Evolutionary conservation across 192 early-diverging fungal genomes (phyloP), one percentile per base, ranked within the genome.

Genomic region (Backusella westeae): DNA sequence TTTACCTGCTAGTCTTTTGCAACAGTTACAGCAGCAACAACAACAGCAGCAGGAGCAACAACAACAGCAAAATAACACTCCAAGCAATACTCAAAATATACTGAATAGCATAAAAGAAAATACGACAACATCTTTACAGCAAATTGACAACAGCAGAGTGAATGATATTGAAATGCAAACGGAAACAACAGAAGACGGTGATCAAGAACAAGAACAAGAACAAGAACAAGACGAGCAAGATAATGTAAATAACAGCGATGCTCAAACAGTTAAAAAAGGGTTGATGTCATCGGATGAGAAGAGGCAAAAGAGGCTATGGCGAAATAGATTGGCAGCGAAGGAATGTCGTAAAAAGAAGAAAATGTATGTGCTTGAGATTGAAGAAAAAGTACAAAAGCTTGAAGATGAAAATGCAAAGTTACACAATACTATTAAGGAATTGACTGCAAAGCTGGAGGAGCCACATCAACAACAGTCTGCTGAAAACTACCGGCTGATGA

Each of bases 281-380:
- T 3, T 12, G 26, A 15, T 86, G 67, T 90, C 92, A 1, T 82
- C 88, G 17, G 93, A 94, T 34, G 93, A 95, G 73, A 86, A 90
- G 41, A 85, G 93, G 71, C 90, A 91, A 69, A 89, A 93, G 34
- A 84, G 94, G 3, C 78, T 95, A 78, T 85, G 89, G 76, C 87
- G 92, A 71, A 95, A 95, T 81, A 83, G 94, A 14, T 81, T 94
- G 35, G 94, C 94, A 0, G 94, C 94, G 71, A 94, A 94, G 80
- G 94, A 94, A 75, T 95, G 93, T 72, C 91, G 94, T 6, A 91
- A 91, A 71, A 95, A 95, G 80, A 94, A 94, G 82, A 95, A 95
- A 78, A 83, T 82, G 19, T 94, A 90, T 75, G 89, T 95, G 35
- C 78, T 80, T 14, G 91, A 91, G 42, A 85, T 95, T 59, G 92